Percentiles rank a stretch among this genome's conserved stretches.
phyloP scores from a whole-genome alignment of 2,329 filamentous ascomycete genomes.

The Colletotrichum horii region DNA sequence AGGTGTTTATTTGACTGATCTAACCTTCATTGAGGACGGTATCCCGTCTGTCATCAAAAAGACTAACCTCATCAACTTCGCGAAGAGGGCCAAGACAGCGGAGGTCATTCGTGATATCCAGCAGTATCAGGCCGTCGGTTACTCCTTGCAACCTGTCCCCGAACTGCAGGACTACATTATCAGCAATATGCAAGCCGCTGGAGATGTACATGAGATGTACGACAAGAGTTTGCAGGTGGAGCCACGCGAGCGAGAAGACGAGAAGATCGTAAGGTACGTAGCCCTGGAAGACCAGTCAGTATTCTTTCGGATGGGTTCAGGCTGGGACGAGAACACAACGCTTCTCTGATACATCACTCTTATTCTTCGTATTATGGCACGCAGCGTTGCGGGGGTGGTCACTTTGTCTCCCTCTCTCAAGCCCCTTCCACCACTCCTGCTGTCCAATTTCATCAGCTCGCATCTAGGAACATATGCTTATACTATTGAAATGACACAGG shows the following conservation, averaged over 20 bases:
- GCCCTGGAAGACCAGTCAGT: slow-evolving; percentile 30
- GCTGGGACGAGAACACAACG: slow-evolving; percentile 11
- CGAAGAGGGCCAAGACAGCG: slow-evolving; percentile 96
- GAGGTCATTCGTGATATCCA: slow-evolving; percentile 99
- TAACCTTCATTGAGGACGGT: slow-evolving; percentile 98
- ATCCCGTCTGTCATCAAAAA: slow-evolving; percentile 97
- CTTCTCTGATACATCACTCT: neutral
- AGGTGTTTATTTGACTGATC: slow-evolving; percentile 96
- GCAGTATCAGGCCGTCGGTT: slow-evolving; percentile 98
- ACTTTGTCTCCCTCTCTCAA: neutral
- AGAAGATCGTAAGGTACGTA: slow-evolving; percentile 97
- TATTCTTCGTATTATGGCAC: neutral
- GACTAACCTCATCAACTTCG: slow-evolving; percentile 97
- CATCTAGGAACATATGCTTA: slow-evolving; percentile 23
- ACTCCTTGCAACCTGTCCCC: slow-evolving; percentile 84
- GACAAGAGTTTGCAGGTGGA: slow-evolving; percentile 94
- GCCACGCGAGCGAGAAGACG: slow-evolving; percentile 94
- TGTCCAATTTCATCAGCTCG: neutral
- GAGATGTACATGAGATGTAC: slow-evolving; percentile 99
- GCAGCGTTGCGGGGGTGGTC: neutral
- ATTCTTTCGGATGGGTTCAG: slow-evolving; percentile 25
- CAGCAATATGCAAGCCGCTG: slow-evolving; percentile 92
- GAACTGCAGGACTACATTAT: slow-evolving; percentile 97
- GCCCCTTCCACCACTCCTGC: neutral
- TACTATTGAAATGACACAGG: slow-evolving; percentile 38